Base-by-base conservation (phyloP, 495 filamentous ascomycete species). In the Barbatosphaeria neglecta region DNA sequence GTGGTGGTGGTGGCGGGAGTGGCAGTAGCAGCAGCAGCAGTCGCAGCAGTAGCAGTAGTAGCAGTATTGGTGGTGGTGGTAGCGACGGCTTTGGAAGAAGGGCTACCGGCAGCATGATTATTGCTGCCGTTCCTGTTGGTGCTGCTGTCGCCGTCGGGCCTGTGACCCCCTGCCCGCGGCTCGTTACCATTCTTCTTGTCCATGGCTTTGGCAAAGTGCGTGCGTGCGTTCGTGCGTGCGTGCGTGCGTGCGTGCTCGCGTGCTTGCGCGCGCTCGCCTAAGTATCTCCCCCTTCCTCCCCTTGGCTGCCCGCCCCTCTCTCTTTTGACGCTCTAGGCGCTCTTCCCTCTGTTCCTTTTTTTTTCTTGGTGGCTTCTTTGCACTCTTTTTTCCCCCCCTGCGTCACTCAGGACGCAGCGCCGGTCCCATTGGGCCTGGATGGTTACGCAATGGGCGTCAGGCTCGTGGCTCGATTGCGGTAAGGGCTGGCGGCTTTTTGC, bases 361-460 rank as follows among this genome's bases (percentile, higher is more conserved):
- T 35, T 15, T 35, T n/a, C n/a, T n/a, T n/a, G n/a, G n/a, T n/a
- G n/a, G n/a, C n/a, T n/a, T n/a, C n/a, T n/a, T n/a, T n/a, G n/a
- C n/a, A n/a, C n/a, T n/a, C n/a, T n/a, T n/a, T n/a, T n/a, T n/a
- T n/a, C n/a, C n/a, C n/a, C n/a, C n/a, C n/a, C n/a, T n/a, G 59
- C 56, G 55, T 56, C 61, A 62, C 57, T 62, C 59, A 62, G 51
- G 59, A 54, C 53, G 57, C 51, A 42, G 52, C 53, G 58, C 50
- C 31, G 31, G 31, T 67, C 66, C 63, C 69, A 73, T 73, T 73
- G 69, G 69, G 52, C 53, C 58, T 56, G 57, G 56, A 55, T n/a
- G 59, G 69, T 73, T 67, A 70, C 67, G 69, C 69, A 70, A 63
- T 60, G 63, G 59, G 59, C 61, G 59, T 70, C 64, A 60, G 65